phyloP scores from a whole-genome alignment of 257 asterid genomes.

The Gentiana dahurica region DNA sequence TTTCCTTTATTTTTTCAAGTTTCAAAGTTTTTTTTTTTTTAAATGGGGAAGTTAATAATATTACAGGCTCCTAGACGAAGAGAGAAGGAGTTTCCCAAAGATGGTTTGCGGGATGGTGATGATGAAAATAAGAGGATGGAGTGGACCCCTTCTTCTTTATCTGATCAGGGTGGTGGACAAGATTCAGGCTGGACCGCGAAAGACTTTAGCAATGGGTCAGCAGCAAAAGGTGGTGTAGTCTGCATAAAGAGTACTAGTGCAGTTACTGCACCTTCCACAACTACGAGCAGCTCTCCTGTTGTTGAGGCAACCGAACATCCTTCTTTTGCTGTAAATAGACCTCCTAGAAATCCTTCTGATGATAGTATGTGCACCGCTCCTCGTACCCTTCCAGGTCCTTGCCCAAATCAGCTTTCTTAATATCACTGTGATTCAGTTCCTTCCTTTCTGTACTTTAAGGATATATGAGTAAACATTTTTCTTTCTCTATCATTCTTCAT shows the following conservation, averaged over 20 bases:
- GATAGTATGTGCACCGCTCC: constrained; percentile 43
- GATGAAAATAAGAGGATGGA: constrained; percentile 56
- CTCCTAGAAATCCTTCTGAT: constrained; percentile 47
- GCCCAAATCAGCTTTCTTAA: constrained; percentile 2
- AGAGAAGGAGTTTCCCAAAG: constrained; percentile 55
- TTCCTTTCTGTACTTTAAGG: neutral
- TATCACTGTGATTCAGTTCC: neutral
- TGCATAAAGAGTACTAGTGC: too few species aligned
- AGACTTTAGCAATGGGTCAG: too few species aligned
- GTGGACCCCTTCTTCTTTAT: constrained; percentile 25
- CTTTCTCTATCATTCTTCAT: neutral
- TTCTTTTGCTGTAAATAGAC: constrained; percentile 27
- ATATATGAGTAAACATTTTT: neutral
- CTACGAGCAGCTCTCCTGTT: constrained; percentile 20
- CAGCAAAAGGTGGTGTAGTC: too few species aligned
- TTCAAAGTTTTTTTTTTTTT: too few species aligned
- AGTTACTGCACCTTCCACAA: too few species aligned
- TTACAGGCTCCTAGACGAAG: constrained; percentile 61
- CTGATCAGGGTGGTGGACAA: constrained; percentile 31
- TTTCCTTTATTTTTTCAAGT: too few species aligned
- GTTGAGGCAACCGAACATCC: constrained; percentile 46
- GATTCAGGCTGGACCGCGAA: constrained; percentile 20
- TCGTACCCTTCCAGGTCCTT: constrained; percentile 80
- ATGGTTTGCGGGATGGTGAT: constrained; percentile 40
- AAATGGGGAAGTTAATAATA: too few species aligned